Conservation (phyloP, 2,329 filamentous ascomycete genomes). For the Graphium sp. region DNA sequence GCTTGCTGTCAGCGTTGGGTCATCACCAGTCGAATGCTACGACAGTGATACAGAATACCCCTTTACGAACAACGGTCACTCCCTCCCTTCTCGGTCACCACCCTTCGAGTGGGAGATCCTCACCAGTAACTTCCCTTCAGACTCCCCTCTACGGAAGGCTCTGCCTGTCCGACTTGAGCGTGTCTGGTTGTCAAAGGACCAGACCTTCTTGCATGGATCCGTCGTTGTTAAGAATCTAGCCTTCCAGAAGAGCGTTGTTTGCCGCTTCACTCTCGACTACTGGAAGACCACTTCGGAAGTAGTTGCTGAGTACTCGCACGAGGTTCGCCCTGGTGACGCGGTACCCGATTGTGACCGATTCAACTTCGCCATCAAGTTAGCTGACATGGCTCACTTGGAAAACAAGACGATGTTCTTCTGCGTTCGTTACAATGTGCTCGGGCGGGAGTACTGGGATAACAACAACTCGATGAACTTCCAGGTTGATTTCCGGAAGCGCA, state of each 20-base stretch:
- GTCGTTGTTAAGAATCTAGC: slow-evolving; percentile 76
- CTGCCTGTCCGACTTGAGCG: slow-evolving; percentile 67
- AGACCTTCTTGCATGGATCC: slow-evolving; percentile 70
- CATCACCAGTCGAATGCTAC: slow-evolving; percentile 78
- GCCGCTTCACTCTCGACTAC: slow-evolving; percentile 89
- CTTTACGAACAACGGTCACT: slow-evolving; percentile 26
- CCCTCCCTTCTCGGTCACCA: slow-evolving; percentile 18
- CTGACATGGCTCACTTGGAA: slow-evolving; percentile 81
- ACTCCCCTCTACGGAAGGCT: slow-evolving; percentile 39
- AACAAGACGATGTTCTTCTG: slow-evolving; percentile 87
- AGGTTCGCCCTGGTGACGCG: slow-evolving; percentile 53
- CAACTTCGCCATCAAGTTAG: slow-evolving; percentile 83
- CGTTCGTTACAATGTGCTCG: slow-evolving; percentile 70
- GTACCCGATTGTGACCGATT: no score
- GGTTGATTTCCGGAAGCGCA: slow-evolving; percentile 77
- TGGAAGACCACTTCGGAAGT: slow-evolving; percentile 99
- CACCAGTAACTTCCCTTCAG: slow-evolving; percentile 62
- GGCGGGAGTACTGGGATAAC: slow-evolving; percentile 90
- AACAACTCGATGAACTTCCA: slow-evolving; percentile 80
- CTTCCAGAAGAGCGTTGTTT: slow-evolving; percentile 79
- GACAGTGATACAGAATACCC: slow-evolving; percentile 84
- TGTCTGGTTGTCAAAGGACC: slow-evolving; percentile 74
- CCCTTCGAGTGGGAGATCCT: slow-evolving; percentile 77
- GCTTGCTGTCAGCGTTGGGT: slow-evolving; percentile 87
- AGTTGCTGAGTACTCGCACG: slow-evolving; percentile 69